Percentiles rank a stretch among this genome's conserved stretches.
These are phyloP conservation scores for Pythium sp. DNA, from an alignment of 352 stramenopile species.

Conservation along the genomic window DNA sequence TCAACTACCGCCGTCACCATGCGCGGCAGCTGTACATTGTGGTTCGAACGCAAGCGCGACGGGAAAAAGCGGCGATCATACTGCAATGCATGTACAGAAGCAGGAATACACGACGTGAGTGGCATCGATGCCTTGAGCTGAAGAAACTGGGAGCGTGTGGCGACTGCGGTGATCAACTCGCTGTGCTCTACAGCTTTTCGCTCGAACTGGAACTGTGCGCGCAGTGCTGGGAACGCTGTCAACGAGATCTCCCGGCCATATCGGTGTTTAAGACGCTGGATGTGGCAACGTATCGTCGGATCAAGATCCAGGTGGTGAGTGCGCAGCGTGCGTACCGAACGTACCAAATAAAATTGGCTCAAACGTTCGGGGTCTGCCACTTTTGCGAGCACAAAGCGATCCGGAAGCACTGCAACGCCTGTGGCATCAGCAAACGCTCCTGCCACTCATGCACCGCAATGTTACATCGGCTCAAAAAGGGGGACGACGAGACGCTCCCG, in stretches of 20 bases:
- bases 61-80: constrained; percentile 32
- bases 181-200: constrained; percentile 36
- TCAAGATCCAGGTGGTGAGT: constrained; percentile 21
- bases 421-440: constrained; percentile 26
- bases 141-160: constrained; percentile 33
- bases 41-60: constrained; percentile 22
- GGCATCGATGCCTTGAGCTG: constrained; percentile 34
- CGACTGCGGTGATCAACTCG: constrained; percentile 37
- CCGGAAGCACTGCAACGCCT: constrained; percentile 39
- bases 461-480: constrained; percentile 26
- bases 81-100: constrained; percentile 48
- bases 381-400: constrained; percentile 42
- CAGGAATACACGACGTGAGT: constrained; percentile 25
- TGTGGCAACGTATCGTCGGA: constrained; percentile 30
- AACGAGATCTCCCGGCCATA: background rate
- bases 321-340: constrained; percentile 39
- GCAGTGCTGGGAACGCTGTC: constrained; percentile 23
- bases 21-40: constrained; percentile 27
- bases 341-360: constrained; percentile 25
- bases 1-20: constrained; percentile 14
- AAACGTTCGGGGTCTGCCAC: constrained; percentile 31
- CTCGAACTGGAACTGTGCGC: constrained; percentile 31
- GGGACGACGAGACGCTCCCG: constrained; percentile 5
- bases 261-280: constrained; percentile 12
- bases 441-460: constrained; percentile 47